Evolutionary conservation across 2,329 filamentous ascomycete species (phyloP), one percentile per base, ranked within the genome.

Genomic region (Thermothelomyces thermophilus): DNA sequence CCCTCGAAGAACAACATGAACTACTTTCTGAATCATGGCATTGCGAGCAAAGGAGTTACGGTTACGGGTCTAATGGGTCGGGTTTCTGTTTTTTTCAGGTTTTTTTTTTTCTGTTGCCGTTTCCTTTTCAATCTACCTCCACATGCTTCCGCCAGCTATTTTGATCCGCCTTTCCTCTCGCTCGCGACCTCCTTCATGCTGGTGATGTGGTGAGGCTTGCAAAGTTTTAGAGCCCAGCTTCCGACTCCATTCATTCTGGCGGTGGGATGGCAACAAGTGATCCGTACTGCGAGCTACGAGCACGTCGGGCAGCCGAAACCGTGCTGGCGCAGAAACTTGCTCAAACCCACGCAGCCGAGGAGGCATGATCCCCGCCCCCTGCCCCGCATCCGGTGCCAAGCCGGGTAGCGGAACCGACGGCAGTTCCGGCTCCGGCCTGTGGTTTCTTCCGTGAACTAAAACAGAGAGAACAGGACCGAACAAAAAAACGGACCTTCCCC

Each of bases 271-370:
- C 10, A 3, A 34, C 10, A 51, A 34, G 48, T n/a, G n/a, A n/a
- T n/a, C n/a, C n/a, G n/a, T 51, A 51, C 37, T 39, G 42, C 16
- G n/a, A n/a, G n/a, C n/a, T n/a, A n/a, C n/a, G n/a, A n/a, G n/a
- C 46, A 51, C 48, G 33, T 46, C 3, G 9, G 2, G 61, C 72
- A 72, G 69, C 13, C 36, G 47, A 44, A 39, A 19, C 45, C 47
- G 16, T 19, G 19, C 22, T 16, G n/a, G 39, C n/a, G 59, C 56
- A 60, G 62, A 75, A 76, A 76, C 68, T 64, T 73, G 71, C 73
- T 76, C 73, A 76, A 76, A 76, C 54, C 57, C 66, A 67, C 73
- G 73, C 73, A 73, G 19, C 41, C 43, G 26, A 41, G 39, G 35
- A 26, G 24, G 9, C 24, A n/a, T n/a, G n/a, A n/a, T 26, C 5